Evolutionary conservation across 2,329 filamentous ascomycete species (phyloP).

Genomic region (Penicillium rolfsii): DNA sequence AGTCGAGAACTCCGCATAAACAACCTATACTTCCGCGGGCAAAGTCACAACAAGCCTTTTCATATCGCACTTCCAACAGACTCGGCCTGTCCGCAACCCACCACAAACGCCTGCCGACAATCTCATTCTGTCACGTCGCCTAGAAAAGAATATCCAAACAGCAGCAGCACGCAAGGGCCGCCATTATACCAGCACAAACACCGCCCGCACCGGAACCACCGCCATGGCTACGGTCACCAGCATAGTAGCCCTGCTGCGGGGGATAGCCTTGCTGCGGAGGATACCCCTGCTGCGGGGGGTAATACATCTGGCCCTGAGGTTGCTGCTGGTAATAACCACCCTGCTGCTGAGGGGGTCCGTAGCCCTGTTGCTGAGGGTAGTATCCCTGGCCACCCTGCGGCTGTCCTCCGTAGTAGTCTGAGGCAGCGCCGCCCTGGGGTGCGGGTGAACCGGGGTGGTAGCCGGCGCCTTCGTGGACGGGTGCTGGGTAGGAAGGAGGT

Average conservation of each 20-base stretch:
- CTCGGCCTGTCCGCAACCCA: neutral
- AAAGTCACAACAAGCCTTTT: neutral
- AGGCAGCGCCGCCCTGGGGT: constrained; percentile 29
- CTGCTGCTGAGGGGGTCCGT: constrained; percentile 30
- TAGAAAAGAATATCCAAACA: constrained; percentile 54
- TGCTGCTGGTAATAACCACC: constrained; percentile 35
- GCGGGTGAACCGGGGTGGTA: constrained; percentile 33
- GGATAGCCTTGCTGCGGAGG: constrained; percentile 25
- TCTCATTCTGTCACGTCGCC: neutral
- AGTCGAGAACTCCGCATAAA: neutral
- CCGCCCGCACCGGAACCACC: constrained; percentile 39
- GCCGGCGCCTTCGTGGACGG: constrained; percentile 38
- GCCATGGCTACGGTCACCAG: constrained; percentile 35
- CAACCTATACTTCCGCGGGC: neutral
- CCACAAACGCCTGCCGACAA: neutral
- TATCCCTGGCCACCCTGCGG: constrained; percentile 24
- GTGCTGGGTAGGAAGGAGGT: constrained; percentile 44
- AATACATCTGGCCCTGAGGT: constrained; percentile 32
- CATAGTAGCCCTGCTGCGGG: constrained; percentile 42
- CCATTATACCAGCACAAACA: constrained; percentile 53
- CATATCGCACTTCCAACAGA: neutral
- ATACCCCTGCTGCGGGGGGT: constrained; percentile 35
- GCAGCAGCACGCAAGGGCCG: constrained; percentile 54
- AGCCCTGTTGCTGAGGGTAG: constrained; percentile 35
- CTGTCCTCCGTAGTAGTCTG: constrained; percentile 38